A percentile compares a stretch with the other conserved stretches of the same genome.
Conservation (phyloP, 768 basidiomycete genomes). For the Lactarius quietus region DNA sequence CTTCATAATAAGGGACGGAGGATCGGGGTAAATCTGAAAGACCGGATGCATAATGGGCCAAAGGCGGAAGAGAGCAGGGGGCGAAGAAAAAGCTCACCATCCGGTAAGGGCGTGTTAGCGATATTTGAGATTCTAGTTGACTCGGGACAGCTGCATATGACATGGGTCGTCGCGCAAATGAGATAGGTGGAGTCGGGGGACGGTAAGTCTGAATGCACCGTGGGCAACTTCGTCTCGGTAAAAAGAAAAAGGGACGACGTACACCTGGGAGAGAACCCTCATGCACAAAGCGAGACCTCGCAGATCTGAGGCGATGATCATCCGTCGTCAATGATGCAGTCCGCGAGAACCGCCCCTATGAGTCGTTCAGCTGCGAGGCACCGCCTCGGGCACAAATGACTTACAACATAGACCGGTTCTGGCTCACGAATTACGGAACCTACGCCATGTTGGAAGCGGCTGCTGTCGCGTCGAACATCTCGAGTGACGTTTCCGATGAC, state of each 20-base stretch:
- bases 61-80: neutral
- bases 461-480: conserved; percentile 7
- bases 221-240: neutral
- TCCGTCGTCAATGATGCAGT: conserved; percentile 8
- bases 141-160: conserved; percentile 14
- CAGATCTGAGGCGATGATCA: neutral
- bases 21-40: conserved; percentile 24
- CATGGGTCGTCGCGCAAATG: conserved; percentile 20
- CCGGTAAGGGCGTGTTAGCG: conserved; percentile 15
- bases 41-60: neutral
- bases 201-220: conserved; percentile 29
- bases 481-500: conserved; percentile 8
- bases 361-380: neutral
- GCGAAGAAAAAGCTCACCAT: conserved; percentile 11
- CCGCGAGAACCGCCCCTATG: conserved; percentile 8
- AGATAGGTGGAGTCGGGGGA: conserved; percentile 35
- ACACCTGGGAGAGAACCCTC: conserved; percentile 14
- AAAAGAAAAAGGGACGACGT: conserved; percentile 5
- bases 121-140: conserved; percentile 5
- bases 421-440: neutral
- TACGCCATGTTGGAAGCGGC: neutral
- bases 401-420: conserved; percentile 4
- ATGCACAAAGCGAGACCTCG: conserved; percentile 1
- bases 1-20: conserved; percentile 23
- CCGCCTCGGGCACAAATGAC: neutral